Percentiles rank a stretch among this genome's conserved stretches.
phyloP scores from a whole-genome alignment of 345 rosid species.

The Rhizophora apiculata region DNA sequence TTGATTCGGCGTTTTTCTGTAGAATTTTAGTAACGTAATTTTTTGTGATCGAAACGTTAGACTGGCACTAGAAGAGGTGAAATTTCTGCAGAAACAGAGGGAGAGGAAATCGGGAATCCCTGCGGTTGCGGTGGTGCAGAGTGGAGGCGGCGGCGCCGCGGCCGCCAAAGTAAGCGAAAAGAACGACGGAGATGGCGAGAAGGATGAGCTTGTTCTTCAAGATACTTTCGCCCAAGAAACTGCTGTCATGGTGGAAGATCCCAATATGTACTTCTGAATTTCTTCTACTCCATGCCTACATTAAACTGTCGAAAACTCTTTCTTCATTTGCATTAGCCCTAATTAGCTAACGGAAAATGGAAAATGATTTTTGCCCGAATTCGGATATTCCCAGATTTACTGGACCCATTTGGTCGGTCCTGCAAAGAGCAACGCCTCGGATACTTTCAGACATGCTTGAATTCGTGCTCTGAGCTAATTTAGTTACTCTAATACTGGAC shows the following conservation, averaged over 20 bases:
- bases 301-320: too few species aligned
- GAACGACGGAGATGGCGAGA: slow-evolving; percentile 79
- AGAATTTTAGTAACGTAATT: not conserved
- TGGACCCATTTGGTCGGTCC: too few species aligned
- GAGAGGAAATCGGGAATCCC: slow-evolving; percentile 81
- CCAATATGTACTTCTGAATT: slow-evolving; percentile 56
- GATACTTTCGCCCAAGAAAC: slow-evolving; percentile 99
- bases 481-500: too few species aligned
- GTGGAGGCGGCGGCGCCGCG: slow-evolving; percentile 20
- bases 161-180: slow-evolving; percentile 47
- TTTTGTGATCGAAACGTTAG: slow-evolving; percentile 17
- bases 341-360: too few species aligned
- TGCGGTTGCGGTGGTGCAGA: slow-evolving; percentile 46
- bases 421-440: too few species aligned
- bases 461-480: too few species aligned
- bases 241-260: slow-evolving; percentile 91
- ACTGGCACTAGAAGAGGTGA: slow-evolving; percentile 88
- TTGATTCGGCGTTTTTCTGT: not conserved
- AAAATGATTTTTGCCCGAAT: too few species aligned
- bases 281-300: not conserved
- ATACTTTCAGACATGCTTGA: too few species aligned
- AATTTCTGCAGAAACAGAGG: slow-evolving; percentile 88
- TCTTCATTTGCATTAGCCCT: not conserved
- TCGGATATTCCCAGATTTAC: too few species aligned
- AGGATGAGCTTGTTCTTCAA: slow-evolving; percentile 93